Evolutionary conservation across 257 asterid species (phyloP).

Genomic region (Przewalskia tangutica): DNA sequence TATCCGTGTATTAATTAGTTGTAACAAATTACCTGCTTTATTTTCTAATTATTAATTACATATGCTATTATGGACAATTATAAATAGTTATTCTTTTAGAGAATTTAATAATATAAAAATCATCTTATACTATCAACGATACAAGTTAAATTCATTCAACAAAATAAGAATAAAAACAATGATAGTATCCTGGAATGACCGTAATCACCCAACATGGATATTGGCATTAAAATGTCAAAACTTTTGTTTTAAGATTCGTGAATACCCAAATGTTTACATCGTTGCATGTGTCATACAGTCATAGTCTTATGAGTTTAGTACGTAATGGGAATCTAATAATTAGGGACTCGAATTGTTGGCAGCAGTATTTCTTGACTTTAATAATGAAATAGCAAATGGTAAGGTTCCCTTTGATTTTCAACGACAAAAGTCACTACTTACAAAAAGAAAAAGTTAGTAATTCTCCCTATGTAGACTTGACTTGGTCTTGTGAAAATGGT

Average conservation of each 20-base stretch:
- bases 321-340: neutral
- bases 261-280: no score
- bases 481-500: neutral
- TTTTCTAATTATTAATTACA: no score
- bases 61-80: no score
- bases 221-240: neutral
- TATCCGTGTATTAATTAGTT: no score
- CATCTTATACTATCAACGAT: no score
- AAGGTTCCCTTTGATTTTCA: neutral
- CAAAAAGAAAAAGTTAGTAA: neutral
- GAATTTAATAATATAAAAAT: no score
- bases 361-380: neutral
- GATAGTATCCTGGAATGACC: neutral
- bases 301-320: no score
- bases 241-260: no score
- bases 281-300: no score
- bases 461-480: neutral
- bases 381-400: neutral
- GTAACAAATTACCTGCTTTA: no score
- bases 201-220: neutral
- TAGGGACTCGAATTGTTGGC: neutral
- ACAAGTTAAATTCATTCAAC: neutral
- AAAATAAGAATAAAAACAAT: neutral
- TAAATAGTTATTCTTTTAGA: no score
- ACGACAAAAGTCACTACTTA: neutral